phyloP scores from a whole-genome alignment of 306 rosid species.

The Aeschynomene evenia region DNA sequence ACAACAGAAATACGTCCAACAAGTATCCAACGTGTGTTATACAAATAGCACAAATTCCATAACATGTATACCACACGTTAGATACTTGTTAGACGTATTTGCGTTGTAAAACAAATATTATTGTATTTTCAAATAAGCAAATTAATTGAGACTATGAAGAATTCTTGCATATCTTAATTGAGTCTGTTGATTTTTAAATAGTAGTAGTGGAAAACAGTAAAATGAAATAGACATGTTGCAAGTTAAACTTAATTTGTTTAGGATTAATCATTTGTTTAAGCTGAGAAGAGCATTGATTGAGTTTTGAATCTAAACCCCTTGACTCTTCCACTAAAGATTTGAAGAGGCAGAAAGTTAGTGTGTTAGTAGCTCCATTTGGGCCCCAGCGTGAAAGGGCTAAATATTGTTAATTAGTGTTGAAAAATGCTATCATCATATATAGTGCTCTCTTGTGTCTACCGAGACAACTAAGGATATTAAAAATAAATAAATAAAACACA shows the following conservation, averaged over 20 bases:
- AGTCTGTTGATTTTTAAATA: no score
- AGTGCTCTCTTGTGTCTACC: slow-evolving; percentile 35
- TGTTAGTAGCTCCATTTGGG: slow-evolving; percentile 47
- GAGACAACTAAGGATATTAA: slow-evolving; percentile 4
- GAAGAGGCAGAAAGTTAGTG: slow-evolving; percentile 39
- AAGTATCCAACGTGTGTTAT: no score
- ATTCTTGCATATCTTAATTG: no score
- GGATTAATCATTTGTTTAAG: slow-evolving; percentile 34
- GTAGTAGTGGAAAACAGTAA: slow-evolving; percentile 20
- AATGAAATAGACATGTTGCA: slow-evolving; percentile 34
- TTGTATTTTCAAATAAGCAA: no score
- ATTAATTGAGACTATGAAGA: no score
- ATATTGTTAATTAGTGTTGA: slow-evolving; percentile 24
- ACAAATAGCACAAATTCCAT: no score
- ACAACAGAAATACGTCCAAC: no score
- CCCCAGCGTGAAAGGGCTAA: slow-evolving; percentile 39
- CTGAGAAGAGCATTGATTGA: slow-evolving; percentile 49
- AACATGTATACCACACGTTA: no score
- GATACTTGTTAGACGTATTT: no score
- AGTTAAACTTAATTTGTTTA: slow-evolving; percentile 17
- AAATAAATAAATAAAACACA: neutral
- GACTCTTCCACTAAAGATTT: slow-evolving; percentile 74
- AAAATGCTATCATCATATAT: slow-evolving; percentile 37
- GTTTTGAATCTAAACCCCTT: slow-evolving; percentile 53
- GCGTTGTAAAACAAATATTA: no score